A percentile compares a stretch with the other conserved stretches of the same genome.
These are phyloP conservation scores for Yarrowia sp. DNA, from an alignment of 805 yeast genomes.

Conservation along the genomic window DNA sequence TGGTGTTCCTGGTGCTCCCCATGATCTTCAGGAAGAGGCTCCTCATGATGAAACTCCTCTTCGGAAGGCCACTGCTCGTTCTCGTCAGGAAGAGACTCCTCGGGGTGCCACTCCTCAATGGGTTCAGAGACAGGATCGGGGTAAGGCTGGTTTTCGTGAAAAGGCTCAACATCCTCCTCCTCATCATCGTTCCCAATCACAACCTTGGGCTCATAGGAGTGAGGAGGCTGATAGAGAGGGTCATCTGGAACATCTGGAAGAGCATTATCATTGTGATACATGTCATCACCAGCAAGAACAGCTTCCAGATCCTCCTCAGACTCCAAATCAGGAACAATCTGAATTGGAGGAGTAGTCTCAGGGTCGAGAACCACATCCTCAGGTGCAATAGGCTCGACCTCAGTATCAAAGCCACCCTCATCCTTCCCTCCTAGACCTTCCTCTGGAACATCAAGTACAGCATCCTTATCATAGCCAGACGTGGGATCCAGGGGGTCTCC, in stretches of 20 bases:
- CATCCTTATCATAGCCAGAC: slow-evolving; percentile 27
- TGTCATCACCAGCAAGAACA: neutral
- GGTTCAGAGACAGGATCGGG: neutral
- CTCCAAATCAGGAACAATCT: neutral
- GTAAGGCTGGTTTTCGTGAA: neutral
- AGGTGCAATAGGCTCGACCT: slow-evolving; percentile 5
- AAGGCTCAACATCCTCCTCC: neutral
- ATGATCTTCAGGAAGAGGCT: neutral
- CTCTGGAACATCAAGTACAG: slow-evolving; percentile 17
- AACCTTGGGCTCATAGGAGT: slow-evolving; percentile 23
- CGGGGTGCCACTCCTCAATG: neutral
- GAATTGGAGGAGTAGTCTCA: neutral
- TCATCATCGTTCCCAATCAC: neutral
- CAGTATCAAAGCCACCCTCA: neutral
- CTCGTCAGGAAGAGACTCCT: neutral
- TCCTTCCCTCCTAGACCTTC: neutral
- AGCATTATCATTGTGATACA: neutral
- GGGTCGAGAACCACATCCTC: slow-evolving; percentile 7
- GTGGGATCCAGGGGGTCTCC: slow-evolving; percentile 29
- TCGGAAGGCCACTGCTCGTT: neutral
- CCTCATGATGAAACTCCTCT: neutral
- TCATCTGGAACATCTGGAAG: neutral
- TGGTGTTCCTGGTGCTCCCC: neutral
- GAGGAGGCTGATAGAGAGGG: slow-evolving; percentile 3
- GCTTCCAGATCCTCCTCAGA: neutral